Evolutionary conservation across 129 eudicot species (phyloP).

Genomic region (Helichrysum umbraculigerum): DNA sequence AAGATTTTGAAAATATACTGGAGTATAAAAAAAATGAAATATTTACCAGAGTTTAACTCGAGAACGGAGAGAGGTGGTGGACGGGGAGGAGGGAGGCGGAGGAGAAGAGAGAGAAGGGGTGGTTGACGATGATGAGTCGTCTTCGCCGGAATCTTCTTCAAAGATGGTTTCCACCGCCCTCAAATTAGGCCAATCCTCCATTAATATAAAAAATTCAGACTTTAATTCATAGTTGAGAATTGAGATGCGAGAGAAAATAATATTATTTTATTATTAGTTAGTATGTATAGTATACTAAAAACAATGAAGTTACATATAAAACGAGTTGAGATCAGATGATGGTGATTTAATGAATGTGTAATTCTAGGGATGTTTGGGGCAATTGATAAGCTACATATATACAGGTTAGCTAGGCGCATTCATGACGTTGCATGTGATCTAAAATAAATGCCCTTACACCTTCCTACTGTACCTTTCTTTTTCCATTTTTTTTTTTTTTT

Average conservation of each 20-base stretch:
- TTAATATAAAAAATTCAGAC: neutral
- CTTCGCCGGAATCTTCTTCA: constrained; percentile 55
- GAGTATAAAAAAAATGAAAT: neutral
- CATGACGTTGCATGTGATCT: constrained; percentile 55
- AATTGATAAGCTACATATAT: constrained; percentile 13
- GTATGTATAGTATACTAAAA: too few species aligned
- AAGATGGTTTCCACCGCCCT: constrained; percentile 68
- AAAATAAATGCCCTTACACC: constrained; percentile 56
- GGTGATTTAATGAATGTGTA: neutral
- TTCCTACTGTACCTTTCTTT: constrained; percentile 23
- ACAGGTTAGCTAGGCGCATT: constrained; percentile 40
- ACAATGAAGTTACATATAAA: neutral
- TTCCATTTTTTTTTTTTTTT: neutral
- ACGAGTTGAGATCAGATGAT: neutral
- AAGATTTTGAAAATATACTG: neutral
- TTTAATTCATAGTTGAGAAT: too few species aligned
- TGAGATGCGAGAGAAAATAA: too few species aligned
- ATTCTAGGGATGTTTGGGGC: constrained; percentile 18
- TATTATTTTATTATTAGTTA: too few species aligned
- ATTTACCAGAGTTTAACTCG: constrained; percentile 49
- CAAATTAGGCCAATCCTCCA: constrained; percentile 48
- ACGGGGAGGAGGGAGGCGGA: constrained; percentile 40
- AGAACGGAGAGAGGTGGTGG: constrained; percentile 54
- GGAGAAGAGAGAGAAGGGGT: constrained; percentile 30
- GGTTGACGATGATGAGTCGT: constrained; percentile 36